Base-by-base conservation (phyloP, 78 protist species). In the Paulinella micropora region DNA sequence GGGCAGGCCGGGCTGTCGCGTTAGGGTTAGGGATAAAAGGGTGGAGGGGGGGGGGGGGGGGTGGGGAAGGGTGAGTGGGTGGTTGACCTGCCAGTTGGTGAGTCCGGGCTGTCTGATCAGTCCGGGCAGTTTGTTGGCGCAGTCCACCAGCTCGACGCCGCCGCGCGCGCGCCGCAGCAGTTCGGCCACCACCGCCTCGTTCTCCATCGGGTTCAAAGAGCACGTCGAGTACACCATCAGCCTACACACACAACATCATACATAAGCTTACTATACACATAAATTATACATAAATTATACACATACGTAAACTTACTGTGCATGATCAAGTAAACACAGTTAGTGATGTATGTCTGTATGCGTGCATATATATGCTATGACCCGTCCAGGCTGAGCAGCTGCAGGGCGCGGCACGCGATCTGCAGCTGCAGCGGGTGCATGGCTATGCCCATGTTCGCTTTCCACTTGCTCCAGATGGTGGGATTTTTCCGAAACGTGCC, bases 391-490 rank as follows among this genome's bases (percentile, higher is more conserved):
- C 39, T 89, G 40, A 96, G 89, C 69, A 96, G 86, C 77, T 93
- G 81, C 2, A 90, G 28, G 0, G 95, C 97, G 26, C 97, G 85
- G 3, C 3, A 2, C 29, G 51, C 9, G 51, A 67, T 2, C 3
- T 0, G 15, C 32, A 37, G n/a, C 39, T 64, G 90, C 3, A 79
- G 37, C 35, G 26, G 86, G 79, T 95, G 97, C 9, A 94, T 23
- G 79, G 87, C 88, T 9, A 39, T 0, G 0, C 92, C 93, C 28
- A 39, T 79, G 29, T 29, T 0, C 9, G 92, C 86, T 3, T 2
- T 28, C 99, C 99, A 98, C 1, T 79, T 34, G 31, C 3, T 40
- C 98, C 98, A 96, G 40, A 95, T 32, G 39, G 85, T 93, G 37
- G 94, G 95, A 51, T 91, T 69, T 73, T 89, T 89, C 34, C 94